phyloP scores from a whole-genome alignment of 352 stramenopile species.

The Globisporangium paddicum region DNA sequence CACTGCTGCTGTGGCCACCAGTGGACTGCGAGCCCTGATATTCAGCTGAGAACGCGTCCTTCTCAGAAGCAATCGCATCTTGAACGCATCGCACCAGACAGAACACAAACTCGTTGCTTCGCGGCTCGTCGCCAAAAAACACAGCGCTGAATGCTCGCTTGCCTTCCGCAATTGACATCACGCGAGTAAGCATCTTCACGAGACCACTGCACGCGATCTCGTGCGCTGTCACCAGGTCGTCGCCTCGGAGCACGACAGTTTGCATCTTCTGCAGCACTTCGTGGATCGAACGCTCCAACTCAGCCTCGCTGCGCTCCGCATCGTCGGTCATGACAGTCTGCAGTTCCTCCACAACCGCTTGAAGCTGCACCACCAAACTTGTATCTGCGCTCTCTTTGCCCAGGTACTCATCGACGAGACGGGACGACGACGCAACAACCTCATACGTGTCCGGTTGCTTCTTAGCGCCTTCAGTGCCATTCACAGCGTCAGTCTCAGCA shows the following conservation, averaged over 20 bases:
- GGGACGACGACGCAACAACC: constrained; percentile 22
- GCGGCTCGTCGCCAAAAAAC: constrained; percentile 15
- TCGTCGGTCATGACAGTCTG: constrained; percentile 7
- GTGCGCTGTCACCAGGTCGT: constrained; percentile 43
- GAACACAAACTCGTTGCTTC: constrained; percentile 1
- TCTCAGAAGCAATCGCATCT: constrained; percentile 58
- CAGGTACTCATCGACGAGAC: constrained; percentile 46
- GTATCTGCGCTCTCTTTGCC: constrained; percentile 22
- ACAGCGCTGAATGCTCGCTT: constrained; percentile 31
- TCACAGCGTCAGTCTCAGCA: background rate
- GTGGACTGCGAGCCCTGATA: background rate
- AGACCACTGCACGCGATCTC: constrained; percentile 59
- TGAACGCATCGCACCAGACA: constrained; percentile 48
- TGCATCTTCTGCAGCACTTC: constrained; percentile 21
- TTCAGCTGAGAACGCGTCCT: constrained; percentile 46
- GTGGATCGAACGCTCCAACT: constrained; percentile 1
- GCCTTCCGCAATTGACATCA: constrained; percentile 24
- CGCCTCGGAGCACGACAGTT: constrained; percentile 22
- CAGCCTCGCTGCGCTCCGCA: background rate
- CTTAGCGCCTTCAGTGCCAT: background rate
- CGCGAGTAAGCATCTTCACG: constrained; percentile 31
- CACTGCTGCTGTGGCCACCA: constrained; percentile 11
- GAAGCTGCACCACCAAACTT: constrained; percentile 28
- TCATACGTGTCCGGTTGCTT: constrained; percentile 17
- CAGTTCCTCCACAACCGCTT: constrained; percentile 25